Conservation (phyloP, 768 basidiomycete genomes). For the Lenzites betulinus region DNA sequence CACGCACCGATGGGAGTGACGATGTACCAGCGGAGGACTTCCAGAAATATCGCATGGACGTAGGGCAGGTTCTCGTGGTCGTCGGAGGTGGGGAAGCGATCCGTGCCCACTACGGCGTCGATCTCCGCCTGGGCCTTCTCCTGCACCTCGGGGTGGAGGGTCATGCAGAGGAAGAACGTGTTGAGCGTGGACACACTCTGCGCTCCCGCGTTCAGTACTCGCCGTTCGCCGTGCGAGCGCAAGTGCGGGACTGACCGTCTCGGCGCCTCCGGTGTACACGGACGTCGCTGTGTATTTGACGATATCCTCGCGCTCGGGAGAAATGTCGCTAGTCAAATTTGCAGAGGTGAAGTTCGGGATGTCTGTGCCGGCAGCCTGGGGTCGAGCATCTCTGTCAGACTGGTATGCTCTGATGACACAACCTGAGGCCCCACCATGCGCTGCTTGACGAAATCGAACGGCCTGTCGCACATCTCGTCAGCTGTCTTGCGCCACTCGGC, state of each 20-base stretch:
- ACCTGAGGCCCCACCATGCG: constrained; percentile 35
- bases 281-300: constrained; percentile 62
- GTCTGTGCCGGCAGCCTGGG: neutral
- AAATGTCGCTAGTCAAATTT: constrained; percentile 51
- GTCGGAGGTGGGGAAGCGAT: constrained; percentile 29
- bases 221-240: neutral
- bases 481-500: constrained; percentile 20
- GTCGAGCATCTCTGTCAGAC: no score
- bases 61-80: constrained; percentile 32
- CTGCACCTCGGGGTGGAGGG: constrained; percentile 33
- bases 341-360: constrained; percentile 57
- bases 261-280: constrained; percentile 34
- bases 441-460: constrained; percentile 34
- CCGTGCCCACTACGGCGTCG: constrained; percentile 33
- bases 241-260: constrained; percentile 37
- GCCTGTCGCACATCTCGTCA: constrained; percentile 33
- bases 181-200: constrained; percentile 32
- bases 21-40: constrained; percentile 33
- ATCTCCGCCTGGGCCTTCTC: constrained; percentile 34
- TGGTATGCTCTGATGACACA: neutral
- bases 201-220: neutral
- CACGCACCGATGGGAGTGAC: constrained; percentile 31
- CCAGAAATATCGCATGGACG: constrained; percentile 27
- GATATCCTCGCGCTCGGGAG: constrained; percentile 57
- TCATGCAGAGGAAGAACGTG: constrained; percentile 36